phyloP scores from a whole-genome alignment of 495 filamentous ascomycete species.

The Penicillium nucicola region DNA sequence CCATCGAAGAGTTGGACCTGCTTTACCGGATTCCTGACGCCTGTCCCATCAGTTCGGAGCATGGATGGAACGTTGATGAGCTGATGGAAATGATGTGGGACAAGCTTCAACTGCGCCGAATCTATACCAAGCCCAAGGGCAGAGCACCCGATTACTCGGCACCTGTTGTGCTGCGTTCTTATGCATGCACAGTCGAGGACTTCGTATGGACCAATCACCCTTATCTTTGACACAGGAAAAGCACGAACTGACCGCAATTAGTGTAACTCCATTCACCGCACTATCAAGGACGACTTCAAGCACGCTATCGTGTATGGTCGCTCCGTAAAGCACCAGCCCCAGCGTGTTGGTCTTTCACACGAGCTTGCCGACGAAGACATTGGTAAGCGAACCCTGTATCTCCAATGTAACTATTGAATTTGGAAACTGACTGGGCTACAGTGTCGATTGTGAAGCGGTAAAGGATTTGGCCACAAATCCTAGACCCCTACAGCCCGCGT shows the following conservation, averaged over 20 bases:
- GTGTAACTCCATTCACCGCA: conserved; percentile 97
- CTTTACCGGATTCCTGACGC: conserved; percentile 96
- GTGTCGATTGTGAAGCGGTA: conserved; percentile 95
- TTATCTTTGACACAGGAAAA: background rate
- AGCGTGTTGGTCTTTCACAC: conserved; percentile 87
- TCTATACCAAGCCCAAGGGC: conserved; percentile 98
- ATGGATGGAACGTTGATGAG: conserved; percentile 98
- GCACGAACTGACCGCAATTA: conserved; percentile 37
- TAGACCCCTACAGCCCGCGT: conserved; percentile 26
- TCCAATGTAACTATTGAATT: conserved; percentile 1
- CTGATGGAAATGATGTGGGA: conserved; percentile 98
- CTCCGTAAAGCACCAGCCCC: conserved; percentile 97
- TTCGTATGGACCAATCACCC: conserved; percentile 67
- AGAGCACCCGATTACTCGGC: conserved; percentile 87
- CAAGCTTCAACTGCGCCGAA: conserved; percentile 81
- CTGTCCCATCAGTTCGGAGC: conserved; percentile 93
- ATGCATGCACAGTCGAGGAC: conserved; percentile 87
- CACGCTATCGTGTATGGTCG: conserved; percentile 93
- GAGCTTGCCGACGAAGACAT: conserved; percentile 97
- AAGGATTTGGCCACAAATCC: conserved; percentile 25
- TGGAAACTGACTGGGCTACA: conserved; percentile 44
- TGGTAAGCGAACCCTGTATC: conserved; percentile 55
- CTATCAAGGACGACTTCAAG: conserved; percentile 94
- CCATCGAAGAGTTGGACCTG: conserved; percentile 94
- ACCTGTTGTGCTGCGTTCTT: conserved; percentile 83